phyloP scores from a whole-genome alignment of 192 early-diverging fungal genomes.

The Rhizoclosmatium sp. region DNA sequence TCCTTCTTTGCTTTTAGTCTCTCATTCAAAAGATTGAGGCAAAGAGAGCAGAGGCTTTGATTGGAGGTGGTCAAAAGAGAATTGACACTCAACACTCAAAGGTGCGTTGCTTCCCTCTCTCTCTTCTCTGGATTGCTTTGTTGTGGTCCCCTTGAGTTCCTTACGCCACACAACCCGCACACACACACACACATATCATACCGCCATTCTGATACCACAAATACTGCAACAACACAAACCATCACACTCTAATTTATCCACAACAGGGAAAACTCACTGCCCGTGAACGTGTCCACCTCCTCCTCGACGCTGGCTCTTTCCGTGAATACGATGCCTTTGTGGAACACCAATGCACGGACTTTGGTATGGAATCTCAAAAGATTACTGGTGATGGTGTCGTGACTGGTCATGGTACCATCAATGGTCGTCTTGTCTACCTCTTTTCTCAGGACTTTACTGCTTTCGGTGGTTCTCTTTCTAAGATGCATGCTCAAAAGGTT shows the following conservation, averaged over 20 bases:
- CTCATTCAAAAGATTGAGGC: slow-evolving; percentile 43
- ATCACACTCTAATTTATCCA: too few species aligned
- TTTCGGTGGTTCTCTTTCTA: slow-evolving; percentile 89
- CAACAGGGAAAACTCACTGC: slow-evolving; percentile 90
- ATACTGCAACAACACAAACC: too few species aligned
- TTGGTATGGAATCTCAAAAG: slow-evolving; percentile 83
- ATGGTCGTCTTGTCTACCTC: slow-evolving; percentile 87
- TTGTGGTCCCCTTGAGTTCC: neutral
- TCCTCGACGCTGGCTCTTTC: slow-evolving; percentile 86
- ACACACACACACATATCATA: neutral
- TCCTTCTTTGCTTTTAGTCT: slow-evolving; percentile 38
- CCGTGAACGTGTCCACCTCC: slow-evolving; percentile 85
- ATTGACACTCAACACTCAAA: slow-evolving; percentile 87
- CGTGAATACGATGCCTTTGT: slow-evolving; percentile 93
- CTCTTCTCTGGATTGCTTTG: neutral
- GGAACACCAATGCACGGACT: slow-evolving; percentile 91
- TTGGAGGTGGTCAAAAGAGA: slow-evolving; percentile 83
- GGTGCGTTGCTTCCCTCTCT: slow-evolving; percentile 31
- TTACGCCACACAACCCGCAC: too few species aligned
- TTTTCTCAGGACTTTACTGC: slow-evolving; percentile 96
- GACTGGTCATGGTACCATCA: slow-evolving; percentile 94
- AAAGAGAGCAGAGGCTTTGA: slow-evolving; percentile 75
- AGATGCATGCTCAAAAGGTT: slow-evolving; percentile 83
- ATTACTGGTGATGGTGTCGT: slow-evolving; percentile 95
- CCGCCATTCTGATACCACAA: too few species aligned